Conservation (phyloP, 345 rosid genomes). For the Salix purpurea region DNA sequence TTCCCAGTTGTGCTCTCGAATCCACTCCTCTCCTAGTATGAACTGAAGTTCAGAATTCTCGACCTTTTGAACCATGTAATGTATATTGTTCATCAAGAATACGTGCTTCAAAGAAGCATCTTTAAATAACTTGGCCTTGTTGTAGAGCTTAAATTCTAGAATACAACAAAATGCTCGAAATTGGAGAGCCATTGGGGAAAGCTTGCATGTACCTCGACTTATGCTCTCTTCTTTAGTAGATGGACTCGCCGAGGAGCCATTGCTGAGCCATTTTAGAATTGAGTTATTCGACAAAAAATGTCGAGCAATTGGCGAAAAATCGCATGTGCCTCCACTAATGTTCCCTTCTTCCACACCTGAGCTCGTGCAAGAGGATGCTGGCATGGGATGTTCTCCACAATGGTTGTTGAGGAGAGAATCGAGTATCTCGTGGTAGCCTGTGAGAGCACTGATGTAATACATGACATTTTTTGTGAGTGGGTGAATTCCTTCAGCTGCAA, state of each 20-base stretch:
- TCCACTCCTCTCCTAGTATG: slow-evolving; percentile 74
- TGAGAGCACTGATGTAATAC: slow-evolving; percentile 65
- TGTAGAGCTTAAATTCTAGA: slow-evolving; percentile 61
- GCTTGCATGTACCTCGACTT: slow-evolving; percentile 21
- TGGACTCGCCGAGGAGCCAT: neutral
- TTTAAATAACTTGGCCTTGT: slow-evolving; percentile 58
- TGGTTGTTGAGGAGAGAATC: slow-evolving; percentile 53
- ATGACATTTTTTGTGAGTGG: slow-evolving; percentile 72
- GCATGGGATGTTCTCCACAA: slow-evolving; percentile 26
- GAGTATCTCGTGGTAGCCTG: slow-evolving; percentile 59
- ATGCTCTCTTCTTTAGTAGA: slow-evolving; percentile 36
- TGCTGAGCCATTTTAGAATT: no score
- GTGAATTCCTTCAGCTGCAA: slow-evolving; percentile 68
- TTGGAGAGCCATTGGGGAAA: slow-evolving; percentile 41
- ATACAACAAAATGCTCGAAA: slow-evolving; percentile 51
- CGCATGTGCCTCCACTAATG: no score
- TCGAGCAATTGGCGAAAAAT: no score
- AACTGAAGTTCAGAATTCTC: slow-evolving; percentile 58
- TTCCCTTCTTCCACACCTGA: no score
- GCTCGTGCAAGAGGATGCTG: slow-evolving; percentile 33
- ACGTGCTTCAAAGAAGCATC: slow-evolving; percentile 63
- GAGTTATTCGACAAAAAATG: no score
- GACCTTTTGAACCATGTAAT: slow-evolving; percentile 82
- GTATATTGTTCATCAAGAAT: slow-evolving; percentile 80
- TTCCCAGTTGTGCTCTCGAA: slow-evolving; percentile 64